Evolutionary conservation across 1,284 basidiomycete genomes (phyloP).

Genomic region (Malassezia caprae): DNA sequence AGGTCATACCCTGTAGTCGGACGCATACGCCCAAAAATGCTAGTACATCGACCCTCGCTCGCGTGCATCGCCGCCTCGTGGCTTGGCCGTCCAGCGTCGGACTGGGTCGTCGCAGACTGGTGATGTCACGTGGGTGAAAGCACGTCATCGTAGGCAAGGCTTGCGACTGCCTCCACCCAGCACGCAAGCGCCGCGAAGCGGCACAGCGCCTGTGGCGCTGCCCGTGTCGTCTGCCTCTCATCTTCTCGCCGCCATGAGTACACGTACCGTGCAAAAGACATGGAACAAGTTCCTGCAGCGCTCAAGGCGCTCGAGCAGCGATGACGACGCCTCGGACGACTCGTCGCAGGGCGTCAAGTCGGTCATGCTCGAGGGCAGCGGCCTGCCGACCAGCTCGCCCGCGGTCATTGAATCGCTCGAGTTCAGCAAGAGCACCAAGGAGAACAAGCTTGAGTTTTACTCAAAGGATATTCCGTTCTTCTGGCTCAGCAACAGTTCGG

Average conservation of each 20-base stretch:
- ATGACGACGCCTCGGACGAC: not conserved
- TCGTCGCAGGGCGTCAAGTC: not conserved
- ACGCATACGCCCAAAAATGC: constrained; percentile 18
- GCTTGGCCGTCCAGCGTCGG: too few relatives aligned
- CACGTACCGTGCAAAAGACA: not conserved
- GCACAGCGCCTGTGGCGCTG: not conserved
- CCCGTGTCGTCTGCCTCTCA: not conserved
- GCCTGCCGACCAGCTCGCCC: not conserved
- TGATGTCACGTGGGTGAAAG: not conserved
- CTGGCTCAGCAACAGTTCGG: constrained; percentile 27
- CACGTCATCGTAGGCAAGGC: not conserved
- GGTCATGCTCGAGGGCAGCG: not conserved
- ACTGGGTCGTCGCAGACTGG: not conserved
- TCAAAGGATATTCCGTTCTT: constrained; percentile 23
- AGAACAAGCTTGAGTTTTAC: constrained; percentile 21
- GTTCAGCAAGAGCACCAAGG: not conserved
- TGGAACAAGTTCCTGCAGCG: not conserved
- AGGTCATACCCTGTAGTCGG: constrained; percentile 19
- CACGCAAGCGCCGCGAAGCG: not conserved
- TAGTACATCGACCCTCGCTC: not conserved
- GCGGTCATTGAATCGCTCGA: not conserved
- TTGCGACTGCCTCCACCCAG: not conserved
- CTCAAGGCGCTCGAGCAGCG: not conserved
- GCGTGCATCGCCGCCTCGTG: not conserved
- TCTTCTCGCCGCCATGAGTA: not conserved